Base-by-base conservation (phyloP, 176 grass and related monocot species). In the Urochloa ruziziensis region DNA sequence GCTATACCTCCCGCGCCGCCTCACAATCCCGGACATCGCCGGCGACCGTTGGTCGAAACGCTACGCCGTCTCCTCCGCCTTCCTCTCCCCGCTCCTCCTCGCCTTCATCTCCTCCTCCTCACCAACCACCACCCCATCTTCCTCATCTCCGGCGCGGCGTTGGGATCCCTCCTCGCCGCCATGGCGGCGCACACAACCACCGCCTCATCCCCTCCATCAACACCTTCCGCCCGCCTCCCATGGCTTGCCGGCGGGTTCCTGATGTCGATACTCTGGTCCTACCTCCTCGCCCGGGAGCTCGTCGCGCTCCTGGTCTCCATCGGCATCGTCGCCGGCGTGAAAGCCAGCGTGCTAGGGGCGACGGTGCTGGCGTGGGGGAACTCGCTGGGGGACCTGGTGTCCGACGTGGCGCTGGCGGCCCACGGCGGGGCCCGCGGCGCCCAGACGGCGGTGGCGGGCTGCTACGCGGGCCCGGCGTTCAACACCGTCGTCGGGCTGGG, bases 331-430 rank as follows among this genome's bases (percentile, higher is more conserved):
- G 75, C 85, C 8, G 94, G 89, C 56, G 87, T 97, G 18, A 53
- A 21, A 13, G 71, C 83, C 0, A 73, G 82, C 61, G 82, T 94
- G 56, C 73, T 97, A 4, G 94, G 94, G 9, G 57, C 88, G 12
- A 93, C 94, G 25, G 90, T 96, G 62, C 83, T 96, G 2, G 94
- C 94, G 61, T 96, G 94, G 94, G 94, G 94, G 2, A 97, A 97
- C 84, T 97, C 94, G 4, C 78, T 94, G 0, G 94, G 94, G 10
- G 94, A 97, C 82, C 57, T 94, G 30, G 93, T 94, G 2, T 64
- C 94, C 0, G 86, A 92, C 61, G 90, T 97, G 29, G 91, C 92
- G 0, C 86, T 97, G 82, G 88, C 94, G 0, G 59, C 28, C 30
- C 91, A 75, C 18, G 82, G 72, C 4, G 88, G 89, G 3, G 2